Percentiles rank a stretch among this genome's conserved stretches.
These are phyloP conservation scores for Chrysanthemum seticuspe DNA, from an alignment of 129 eudicot genomes.

Conservation along the genomic window DNA sequence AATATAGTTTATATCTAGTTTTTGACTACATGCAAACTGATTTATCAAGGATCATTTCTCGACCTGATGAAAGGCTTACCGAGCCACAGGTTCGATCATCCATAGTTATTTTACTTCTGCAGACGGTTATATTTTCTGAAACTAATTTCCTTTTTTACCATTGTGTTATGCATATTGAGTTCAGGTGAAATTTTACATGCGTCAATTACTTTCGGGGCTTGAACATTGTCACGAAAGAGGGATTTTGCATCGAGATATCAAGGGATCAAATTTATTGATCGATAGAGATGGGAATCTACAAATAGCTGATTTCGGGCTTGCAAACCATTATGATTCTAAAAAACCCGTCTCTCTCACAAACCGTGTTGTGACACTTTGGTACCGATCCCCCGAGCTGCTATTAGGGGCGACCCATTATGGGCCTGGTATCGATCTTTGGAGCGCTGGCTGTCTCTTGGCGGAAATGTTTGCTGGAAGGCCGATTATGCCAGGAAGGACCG, in stretches of 20 bases:
- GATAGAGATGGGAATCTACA: slow-evolving; percentile 61
- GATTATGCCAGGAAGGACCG: slow-evolving; percentile 68
- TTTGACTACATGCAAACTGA: slow-evolving; percentile 71
- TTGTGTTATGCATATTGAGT: not conserved
- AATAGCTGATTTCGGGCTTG: slow-evolving; percentile 71
- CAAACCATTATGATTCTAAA: slow-evolving; percentile 46
- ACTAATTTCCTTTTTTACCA: not conserved
- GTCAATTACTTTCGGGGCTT: slow-evolving; percentile 64
- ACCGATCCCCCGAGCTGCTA: slow-evolving; percentile 68
- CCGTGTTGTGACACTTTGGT: slow-evolving; percentile 80
- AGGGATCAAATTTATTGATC: slow-evolving; percentile 65
- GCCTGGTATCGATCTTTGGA: slow-evolving; percentile 69
- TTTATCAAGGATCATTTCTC: slow-evolving; percentile 45
- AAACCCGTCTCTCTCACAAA: slow-evolving; percentile 52
- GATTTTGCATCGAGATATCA: slow-evolving; percentile 65
- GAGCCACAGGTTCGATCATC: slow-evolving; percentile 53
- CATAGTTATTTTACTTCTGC: not conserved
- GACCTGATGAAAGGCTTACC: slow-evolving; percentile 52
- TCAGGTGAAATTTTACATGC: slow-evolving; percentile 67
- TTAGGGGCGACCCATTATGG: slow-evolving; percentile 61
- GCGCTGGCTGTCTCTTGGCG: slow-evolving; percentile 76
- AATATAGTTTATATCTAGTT: slow-evolving; percentile 58
- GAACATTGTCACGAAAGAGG: slow-evolving; percentile 77
- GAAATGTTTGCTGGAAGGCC: slow-evolving; percentile 78
- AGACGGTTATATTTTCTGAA: not conserved